A percentile compares a stretch with the other conserved stretches of the same genome.
Evolutionary conservation across 2,329 filamentous ascomycete genomes (phyloP).

Genomic region (Camillea tinctor): DNA sequence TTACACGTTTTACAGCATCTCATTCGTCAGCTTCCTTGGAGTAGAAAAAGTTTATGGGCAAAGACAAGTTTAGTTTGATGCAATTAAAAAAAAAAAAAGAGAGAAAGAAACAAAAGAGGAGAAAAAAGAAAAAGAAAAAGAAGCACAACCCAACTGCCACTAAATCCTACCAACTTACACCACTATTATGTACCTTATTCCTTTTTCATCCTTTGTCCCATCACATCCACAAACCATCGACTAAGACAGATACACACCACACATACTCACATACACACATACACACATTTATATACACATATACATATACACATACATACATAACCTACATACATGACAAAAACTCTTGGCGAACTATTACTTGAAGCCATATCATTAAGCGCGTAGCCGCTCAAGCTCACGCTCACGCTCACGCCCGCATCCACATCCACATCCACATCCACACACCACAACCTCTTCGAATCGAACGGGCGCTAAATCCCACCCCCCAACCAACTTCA

Average conservation of each 20-base stretch:
- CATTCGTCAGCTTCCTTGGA: neutral
- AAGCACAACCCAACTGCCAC: neutral
- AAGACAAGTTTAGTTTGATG: neutral
- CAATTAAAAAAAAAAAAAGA: no score
- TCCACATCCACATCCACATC: no score
- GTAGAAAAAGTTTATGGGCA: neutral
- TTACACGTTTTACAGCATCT: neutral
- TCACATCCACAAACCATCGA: no score
- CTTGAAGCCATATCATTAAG: slow-evolving; percentile 14
- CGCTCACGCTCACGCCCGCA: no score
- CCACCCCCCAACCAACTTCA: neutral
- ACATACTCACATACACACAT: no score
- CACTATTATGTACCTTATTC: neutral
- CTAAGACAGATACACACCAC: neutral
- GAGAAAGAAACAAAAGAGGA: neutral
- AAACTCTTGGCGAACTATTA: neutral
- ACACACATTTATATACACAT: no score
- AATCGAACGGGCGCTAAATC: slow-evolving; percentile 5
- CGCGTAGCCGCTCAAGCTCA: slow-evolving; percentile 28
- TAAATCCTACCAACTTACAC: neutral
- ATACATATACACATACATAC: no score
- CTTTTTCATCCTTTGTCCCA: neutral
- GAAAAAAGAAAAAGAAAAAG: neutral
- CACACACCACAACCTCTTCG: neutral
- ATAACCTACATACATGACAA: no score